phyloP scores from a whole-genome alignment of 495 filamentous ascomycete species.

The Penicillium canescens region DNA sequence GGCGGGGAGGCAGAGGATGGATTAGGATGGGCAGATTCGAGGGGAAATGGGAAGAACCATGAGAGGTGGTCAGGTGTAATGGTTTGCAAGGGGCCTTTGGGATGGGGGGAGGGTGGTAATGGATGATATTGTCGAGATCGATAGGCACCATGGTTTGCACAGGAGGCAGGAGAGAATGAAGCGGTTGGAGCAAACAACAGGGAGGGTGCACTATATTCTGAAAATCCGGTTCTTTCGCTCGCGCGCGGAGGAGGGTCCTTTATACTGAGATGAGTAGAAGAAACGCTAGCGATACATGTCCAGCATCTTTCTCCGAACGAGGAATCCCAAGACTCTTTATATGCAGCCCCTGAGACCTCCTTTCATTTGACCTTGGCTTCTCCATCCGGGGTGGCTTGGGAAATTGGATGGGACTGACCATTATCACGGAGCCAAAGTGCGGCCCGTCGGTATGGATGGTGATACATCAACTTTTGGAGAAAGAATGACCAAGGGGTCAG shows the following conservation, averaged over 20 bases:
- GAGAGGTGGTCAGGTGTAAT: background rate
- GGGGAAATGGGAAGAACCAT: too few relatives aligned
- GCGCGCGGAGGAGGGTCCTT: too few relatives aligned
- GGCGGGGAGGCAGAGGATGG: too few relatives aligned
- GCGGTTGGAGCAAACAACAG: too few relatives aligned
- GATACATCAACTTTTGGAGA: background rate
- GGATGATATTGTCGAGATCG: background rate
- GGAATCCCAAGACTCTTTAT: background rate
- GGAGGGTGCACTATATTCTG: too few relatives aligned
- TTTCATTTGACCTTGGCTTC: background rate
- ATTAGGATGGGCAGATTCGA: too few relatives aligned
- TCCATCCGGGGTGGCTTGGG: background rate
- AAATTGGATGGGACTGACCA: background rate
- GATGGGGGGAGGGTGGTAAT: background rate
- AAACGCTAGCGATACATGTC: background rate
- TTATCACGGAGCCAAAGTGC: background rate
- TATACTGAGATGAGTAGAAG: background rate
- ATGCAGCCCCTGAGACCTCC: background rate
- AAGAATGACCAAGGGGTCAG: slow-evolving; percentile 1
- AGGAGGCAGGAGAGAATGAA: too few relatives aligned
- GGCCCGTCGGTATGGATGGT: background rate
- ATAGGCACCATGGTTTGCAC: background rate
- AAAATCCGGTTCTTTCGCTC: too few relatives aligned
- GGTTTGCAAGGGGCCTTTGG: too few relatives aligned
- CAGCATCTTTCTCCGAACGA: background rate